Evolutionary conservation across 2,329 filamentous ascomycete species (phyloP), one percentile per base, ranked within the genome.

Genomic region (Calonectria pseudoturangicola): DNA sequence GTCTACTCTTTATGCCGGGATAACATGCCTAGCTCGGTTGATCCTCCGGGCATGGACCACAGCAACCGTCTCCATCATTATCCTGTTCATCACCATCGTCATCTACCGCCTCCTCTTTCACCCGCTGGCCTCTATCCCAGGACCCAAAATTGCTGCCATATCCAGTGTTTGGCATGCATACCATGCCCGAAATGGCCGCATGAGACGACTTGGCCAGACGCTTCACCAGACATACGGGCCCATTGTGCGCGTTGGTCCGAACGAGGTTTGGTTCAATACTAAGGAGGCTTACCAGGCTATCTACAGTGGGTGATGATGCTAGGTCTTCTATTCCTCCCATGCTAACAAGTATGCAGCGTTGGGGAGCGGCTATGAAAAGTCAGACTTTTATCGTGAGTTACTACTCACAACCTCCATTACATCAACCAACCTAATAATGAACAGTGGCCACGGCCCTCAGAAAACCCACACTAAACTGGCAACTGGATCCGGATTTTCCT

Each of bases 221-320:
- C 73, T 90, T n/a, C 89, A 90, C 68, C 71, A 75, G 0, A 79
- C 71, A 13, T 90, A 90, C 71, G 89, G 89, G 0, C 84, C 87
- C 0, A 81, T 85, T 2, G 89, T 91, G n/a, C 84, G 89, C 0
- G 85, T 91, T 9, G 87, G 87, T 0, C 89, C 89, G 0, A 85
- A 89, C 41, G 89, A 90, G 76, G 83, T 91, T 7, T 90, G 88
- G 86, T 87, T 90, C 33, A 81, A 87, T 70, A 87, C 85, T 3
- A 83, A 79, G 27, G 87, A 88, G 60, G 88, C 86, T 0, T 89
- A 87, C 71, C 84, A 84, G 68, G 75, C 81, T 1, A 88, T 89
- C 9, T 90, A 90, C 78, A 81, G 88, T 88, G 73, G 21, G 85
- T 77, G 2, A 43, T 33, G 28, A 2, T 7, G 8, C 1, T 7